These are phyloP conservation scores for Balansia obtecta DNA, from an alignment of 2,329 filamentous ascomycete genomes.

Conservation along the genomic window DNA sequence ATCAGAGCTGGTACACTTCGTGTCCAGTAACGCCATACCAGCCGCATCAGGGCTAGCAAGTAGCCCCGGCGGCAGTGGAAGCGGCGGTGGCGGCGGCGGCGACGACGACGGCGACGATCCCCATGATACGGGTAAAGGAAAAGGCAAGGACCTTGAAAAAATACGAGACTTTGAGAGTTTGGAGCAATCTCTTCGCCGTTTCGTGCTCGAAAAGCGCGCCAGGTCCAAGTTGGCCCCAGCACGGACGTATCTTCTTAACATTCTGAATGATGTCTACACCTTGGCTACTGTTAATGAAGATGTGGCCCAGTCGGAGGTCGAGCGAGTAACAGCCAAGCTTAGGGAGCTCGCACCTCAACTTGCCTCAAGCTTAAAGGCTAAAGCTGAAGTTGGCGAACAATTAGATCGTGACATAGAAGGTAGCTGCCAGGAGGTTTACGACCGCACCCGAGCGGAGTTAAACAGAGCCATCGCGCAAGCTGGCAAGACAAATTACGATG, in stretches of 20 bases:
- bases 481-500: conserved; percentile 65
- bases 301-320: conserved; percentile 72
- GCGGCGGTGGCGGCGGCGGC: conserved; percentile 41
- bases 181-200: conserved; percentile 78
- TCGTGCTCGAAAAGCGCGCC: conserved; percentile 91
- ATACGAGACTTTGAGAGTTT: conserved; percentile 80
- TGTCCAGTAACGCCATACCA: conserved; percentile 91
- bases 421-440: conserved; percentile 76
- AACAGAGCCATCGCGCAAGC: conserved; percentile 63
- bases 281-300: conserved; percentile 80
- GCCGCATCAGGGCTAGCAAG: conserved; percentile 47
- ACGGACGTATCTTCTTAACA: conserved; percentile 88
- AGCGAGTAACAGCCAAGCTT: conserved; percentile 71
- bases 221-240: conserved; percentile 92
- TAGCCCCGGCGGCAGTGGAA: conserved; percentile 40
- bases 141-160: conserved; percentile 82
- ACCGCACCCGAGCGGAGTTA: conserved; percentile 65
- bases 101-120: conserved; percentile 41
- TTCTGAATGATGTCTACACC: conserved; percentile 74
- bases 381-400: conserved; percentile 65
- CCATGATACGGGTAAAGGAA: conserved; percentile 50
- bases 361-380: conserved; percentile 71
- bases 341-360: conserved; percentile 73
- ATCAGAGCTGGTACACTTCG: conserved; percentile 88
- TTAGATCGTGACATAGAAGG: conserved; percentile 74